Evolutionary conservation across 75 land plant species (phyloP).

Genomic region (Picea glauca): DNA sequence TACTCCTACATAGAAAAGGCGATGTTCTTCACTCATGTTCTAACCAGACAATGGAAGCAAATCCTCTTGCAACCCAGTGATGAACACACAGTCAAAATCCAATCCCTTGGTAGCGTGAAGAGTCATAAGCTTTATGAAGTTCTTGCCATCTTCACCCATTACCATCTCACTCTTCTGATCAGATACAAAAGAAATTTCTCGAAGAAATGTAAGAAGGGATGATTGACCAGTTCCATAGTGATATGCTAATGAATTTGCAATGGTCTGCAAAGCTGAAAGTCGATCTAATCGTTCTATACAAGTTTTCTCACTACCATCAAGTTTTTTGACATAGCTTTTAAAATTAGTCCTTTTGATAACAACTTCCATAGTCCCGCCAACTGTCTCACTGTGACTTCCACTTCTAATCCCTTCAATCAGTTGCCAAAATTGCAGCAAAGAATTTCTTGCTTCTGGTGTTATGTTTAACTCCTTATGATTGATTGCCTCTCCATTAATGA

Average conservation of each 20-base stretch:
- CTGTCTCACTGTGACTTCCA: slow-evolving; percentile 10
- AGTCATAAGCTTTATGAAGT: too few species aligned
- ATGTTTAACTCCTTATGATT: slow-evolving; percentile 12
- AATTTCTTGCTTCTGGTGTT: slow-evolving; percentile 9
- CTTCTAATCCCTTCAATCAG: slow-evolving; percentile 12
- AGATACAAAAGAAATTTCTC: slow-evolving; percentile 10
- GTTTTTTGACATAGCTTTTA: not conserved
- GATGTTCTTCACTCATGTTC: too few species aligned
- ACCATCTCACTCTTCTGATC: not conserved
- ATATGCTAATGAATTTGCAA: slow-evolving; percentile 5
- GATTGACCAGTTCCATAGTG: slow-evolving; percentile 6
- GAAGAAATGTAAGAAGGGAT: slow-evolving; percentile 3
- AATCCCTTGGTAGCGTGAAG: too few species aligned
- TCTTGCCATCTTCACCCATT: too few species aligned
- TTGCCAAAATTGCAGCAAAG: slow-evolving; percentile 13
- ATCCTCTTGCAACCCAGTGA: too few species aligned
- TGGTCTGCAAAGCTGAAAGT: not conserved
- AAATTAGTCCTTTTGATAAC: slow-evolving; percentile 7
- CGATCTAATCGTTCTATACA: not conserved
- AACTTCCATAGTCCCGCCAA: slow-evolving; percentile 2
- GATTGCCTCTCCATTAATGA: not conserved
- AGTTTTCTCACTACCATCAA: too few species aligned
- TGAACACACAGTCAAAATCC: too few species aligned
- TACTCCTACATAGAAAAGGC: too few species aligned
- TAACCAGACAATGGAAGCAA: too few species aligned